These are phyloP conservation scores for Citrus hindsii DNA, from an alignment of 345 rosid genomes.

Conservation along the genomic window DNA sequence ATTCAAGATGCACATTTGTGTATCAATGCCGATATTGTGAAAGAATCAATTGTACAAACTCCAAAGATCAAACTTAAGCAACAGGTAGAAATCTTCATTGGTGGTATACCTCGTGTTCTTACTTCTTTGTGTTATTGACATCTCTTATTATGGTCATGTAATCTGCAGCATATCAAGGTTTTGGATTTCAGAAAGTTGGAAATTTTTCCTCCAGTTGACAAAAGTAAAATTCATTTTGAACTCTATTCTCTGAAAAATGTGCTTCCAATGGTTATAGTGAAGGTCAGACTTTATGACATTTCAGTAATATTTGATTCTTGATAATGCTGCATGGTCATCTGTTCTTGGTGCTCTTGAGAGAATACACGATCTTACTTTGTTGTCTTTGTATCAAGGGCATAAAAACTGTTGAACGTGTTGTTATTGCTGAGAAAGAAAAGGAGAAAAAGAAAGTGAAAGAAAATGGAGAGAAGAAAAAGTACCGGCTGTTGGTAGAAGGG, in stretches of 20 bases:
- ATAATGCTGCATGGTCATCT: not conserved
- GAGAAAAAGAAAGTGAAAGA: slow-evolving; percentile 36
- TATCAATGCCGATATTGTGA: slow-evolving; percentile 72
- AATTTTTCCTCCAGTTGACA: slow-evolving; percentile 61
- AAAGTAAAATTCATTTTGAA: slow-evolving; percentile 56
- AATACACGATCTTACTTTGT: not conserved
- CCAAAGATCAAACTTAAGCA: slow-evolving; percentile 56
- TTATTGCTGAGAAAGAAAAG: slow-evolving; percentile 54
- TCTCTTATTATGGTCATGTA: slow-evolving; percentile 25
- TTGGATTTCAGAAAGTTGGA: slow-evolving; percentile 62
- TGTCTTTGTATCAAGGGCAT: slow-evolving; percentile 62
- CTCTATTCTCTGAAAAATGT: slow-evolving; percentile 67
- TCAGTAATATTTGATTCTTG: not conserved
- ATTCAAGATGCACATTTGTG: slow-evolving; percentile 64
- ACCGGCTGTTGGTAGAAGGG: slow-evolving; percentile 88
- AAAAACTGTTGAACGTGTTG: slow-evolving; percentile 81
- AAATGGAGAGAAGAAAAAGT: slow-evolving; percentile 34
- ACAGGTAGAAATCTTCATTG: slow-evolving; percentile 36
- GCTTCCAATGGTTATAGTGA: slow-evolving; percentile 70
- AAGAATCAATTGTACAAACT: slow-evolving; percentile 61
- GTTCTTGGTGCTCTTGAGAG: slow-evolving; percentile 1
- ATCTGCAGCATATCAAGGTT: slow-evolving; percentile 71
- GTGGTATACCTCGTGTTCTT: slow-evolving; percentile 4
- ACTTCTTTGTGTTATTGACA: slow-evolving; percentile 6
- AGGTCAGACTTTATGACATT: slow-evolving; percentile 43